Conservation (phyloP, 352 stramenopile species). For the Phytopythium chamaehyphon region DNA sequence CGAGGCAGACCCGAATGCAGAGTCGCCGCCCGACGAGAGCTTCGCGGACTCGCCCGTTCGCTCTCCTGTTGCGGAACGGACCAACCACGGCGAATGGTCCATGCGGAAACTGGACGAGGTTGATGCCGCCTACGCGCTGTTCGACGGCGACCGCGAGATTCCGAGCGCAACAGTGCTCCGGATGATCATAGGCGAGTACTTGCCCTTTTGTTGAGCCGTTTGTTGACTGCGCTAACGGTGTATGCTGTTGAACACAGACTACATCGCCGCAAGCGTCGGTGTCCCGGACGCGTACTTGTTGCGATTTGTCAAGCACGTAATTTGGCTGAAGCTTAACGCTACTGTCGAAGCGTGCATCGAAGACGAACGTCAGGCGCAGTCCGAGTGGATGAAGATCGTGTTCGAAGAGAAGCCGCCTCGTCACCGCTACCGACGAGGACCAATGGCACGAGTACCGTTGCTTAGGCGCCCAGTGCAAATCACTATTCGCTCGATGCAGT, state of each 20-base stretch:
- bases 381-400: conserved; percentile 82
- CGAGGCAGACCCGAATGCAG: too few relatives aligned
- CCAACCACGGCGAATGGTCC: conserved; percentile 1
- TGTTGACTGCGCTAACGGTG: neutral
- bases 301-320: conserved; percentile 40
- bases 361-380: conserved; percentile 37
- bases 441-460: conserved; percentile 37
- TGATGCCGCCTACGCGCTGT: conserved; percentile 64
- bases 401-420: conserved; percentile 37
- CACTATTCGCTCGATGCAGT: conserved; percentile 47
- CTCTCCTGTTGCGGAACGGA: neutral
- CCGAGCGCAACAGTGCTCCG: conserved; percentile 42
- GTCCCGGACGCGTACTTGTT: conserved; percentile 16
- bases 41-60: too few relatives aligned
- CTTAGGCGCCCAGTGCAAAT: conserved; percentile 54
- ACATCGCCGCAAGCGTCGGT: conserved; percentile 43
- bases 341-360: conserved; percentile 29
- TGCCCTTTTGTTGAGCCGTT: neutral
- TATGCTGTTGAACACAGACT: conserved; percentile 32
- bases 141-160: conserved; percentile 50
- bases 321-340: conserved; percentile 50
- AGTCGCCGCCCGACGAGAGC: too few relatives aligned
- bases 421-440: conserved; percentile 27
- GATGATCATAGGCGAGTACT: conserved; percentile 51
- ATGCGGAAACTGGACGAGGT: conserved; percentile 46